phyloP scores from a whole-genome alignment of 176 grass and related monocot genomes.

The Bothriochloa decipiens region DNA sequence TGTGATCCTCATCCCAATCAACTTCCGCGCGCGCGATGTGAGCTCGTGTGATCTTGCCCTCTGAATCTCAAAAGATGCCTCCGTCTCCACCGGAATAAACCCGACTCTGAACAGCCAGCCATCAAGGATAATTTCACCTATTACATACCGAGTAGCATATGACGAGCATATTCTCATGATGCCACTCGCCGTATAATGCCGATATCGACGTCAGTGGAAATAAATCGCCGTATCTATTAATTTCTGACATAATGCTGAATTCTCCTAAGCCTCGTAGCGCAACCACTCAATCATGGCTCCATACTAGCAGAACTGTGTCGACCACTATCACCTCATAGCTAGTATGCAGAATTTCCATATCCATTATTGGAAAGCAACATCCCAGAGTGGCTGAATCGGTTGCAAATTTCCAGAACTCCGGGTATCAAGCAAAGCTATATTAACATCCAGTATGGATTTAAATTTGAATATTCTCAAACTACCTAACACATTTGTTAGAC shows the following conservation, averaged over 20 bases:
- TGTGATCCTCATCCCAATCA: not conserved
- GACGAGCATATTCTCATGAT: constrained; percentile 43
- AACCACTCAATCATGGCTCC: constrained; percentile 33
- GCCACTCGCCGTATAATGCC: not conserved
- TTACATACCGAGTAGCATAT: not conserved
- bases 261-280: constrained; percentile 2
- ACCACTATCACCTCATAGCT: not conserved
- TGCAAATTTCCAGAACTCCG: not conserved
- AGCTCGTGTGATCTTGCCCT: not conserved
- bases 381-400: not conserved
- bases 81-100: constrained; percentile 40
- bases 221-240: not conserved
- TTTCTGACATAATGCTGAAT: not conserved
- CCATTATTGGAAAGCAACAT: constrained; percentile 17
- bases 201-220: not conserved
- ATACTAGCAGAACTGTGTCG: not conserved
- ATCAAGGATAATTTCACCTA: constrained; percentile 13
- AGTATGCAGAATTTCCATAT: not conserved
- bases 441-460: not conserved
- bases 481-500: not conserved
- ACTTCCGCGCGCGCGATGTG: not conserved
- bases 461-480: not conserved
- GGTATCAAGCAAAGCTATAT: not conserved
- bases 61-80: constrained; percentile 30
- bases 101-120: not conserved